Base-by-base conservation (phyloP, 2,329 filamentous ascomycete genomes). In the Sodiomyces alkalinus region DNA sequence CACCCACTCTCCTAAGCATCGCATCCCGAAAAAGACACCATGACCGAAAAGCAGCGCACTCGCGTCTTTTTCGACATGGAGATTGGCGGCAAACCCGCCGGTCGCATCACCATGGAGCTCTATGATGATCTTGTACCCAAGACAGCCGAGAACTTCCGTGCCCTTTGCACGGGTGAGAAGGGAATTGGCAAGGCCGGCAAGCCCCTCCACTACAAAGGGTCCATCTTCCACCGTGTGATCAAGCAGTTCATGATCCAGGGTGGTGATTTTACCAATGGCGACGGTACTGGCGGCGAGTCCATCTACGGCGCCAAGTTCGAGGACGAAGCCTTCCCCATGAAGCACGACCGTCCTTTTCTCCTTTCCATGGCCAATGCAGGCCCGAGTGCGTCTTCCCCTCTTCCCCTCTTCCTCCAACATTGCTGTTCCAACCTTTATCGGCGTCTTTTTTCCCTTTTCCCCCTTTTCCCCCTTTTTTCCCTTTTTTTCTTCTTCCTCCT, bases 161-260 rank as follows among this genome's bases (percentile, higher is more conserved):
- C 76, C 30, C 74, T 94, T 36, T 94, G 85, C 63, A 93, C 87
- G 1, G 87, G 87, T 41, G 87, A 96, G 64, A 94, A 93, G 60
- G 87, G 87, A 35, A 43, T 68, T 15, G 81, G 83, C 41, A 80
- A 81, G 50, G 57, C 70, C 17, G 86, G 85, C 51, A 86, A 86
- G 58, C 79, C 78, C 25, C 68, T 98, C 29, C 80, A 82, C 63
- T 98, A 83, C 72, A 94, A 94, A 65, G 80, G 82, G 42, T 92
- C 81, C 35, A 64, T 62, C 43, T 96, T 98, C 66, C 87, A 98
- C 64, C 80, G 87, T 28, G 80, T 98, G 39, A 98, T 98, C 62
- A 94, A 94, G 66, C 72, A 81, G 46, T 98, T 98, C 59, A 96
- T 98, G 87, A 90, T 94, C 47, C 80, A 94, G 61, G 86, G 90